These are phyloP conservation scores for Alternaria longipes DNA, from an alignment of 2,329 filamentous ascomycete genomes.

Conservation along the genomic window DNA sequence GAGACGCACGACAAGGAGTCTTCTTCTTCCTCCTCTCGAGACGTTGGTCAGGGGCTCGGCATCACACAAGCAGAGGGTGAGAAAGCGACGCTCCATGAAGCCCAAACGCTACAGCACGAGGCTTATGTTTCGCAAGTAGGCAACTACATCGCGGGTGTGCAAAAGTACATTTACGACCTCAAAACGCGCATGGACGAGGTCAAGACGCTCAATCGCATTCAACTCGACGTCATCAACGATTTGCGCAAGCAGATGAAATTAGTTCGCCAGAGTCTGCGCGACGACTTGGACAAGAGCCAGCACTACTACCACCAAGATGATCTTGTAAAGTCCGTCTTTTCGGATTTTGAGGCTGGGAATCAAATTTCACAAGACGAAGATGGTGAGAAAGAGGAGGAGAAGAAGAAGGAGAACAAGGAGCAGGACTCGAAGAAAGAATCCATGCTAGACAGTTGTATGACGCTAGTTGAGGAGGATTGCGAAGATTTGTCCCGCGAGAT, in stretches of 20 bases:
- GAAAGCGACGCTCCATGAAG: constrained; percentile 4
- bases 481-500: constrained; percentile 4
- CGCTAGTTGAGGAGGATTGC: constrained; percentile 12
- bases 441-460: constrained; percentile 24
- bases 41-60: constrained; percentile 12
- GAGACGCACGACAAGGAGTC: constrained; percentile 29
- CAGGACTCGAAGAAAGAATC: constrained; percentile 8
- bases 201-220: constrained; percentile 45
- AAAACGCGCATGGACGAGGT: constrained; percentile 45
- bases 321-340: neutral
- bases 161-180: constrained; percentile 36
- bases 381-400: neutral
- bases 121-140: constrained; percentile 39
- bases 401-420: neutral
- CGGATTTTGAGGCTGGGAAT: neutral
- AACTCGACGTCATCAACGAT: constrained; percentile 43
- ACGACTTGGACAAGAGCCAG: constrained; percentile 3
- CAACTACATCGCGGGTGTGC: constrained; percentile 39
- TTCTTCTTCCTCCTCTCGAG: constrained; percentile 16
- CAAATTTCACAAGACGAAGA: neutral
- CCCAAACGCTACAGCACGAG: constrained; percentile 17
- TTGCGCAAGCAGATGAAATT: constrained; percentile 35
- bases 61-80: constrained; percentile 7
- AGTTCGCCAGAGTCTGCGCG: constrained; percentile 26
- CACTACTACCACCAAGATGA: neutral